These are phyloP conservation scores for Dioscorea zingiberensis DNA, from an alignment of 106 monocot species.

Conservation along the genomic window DNA sequence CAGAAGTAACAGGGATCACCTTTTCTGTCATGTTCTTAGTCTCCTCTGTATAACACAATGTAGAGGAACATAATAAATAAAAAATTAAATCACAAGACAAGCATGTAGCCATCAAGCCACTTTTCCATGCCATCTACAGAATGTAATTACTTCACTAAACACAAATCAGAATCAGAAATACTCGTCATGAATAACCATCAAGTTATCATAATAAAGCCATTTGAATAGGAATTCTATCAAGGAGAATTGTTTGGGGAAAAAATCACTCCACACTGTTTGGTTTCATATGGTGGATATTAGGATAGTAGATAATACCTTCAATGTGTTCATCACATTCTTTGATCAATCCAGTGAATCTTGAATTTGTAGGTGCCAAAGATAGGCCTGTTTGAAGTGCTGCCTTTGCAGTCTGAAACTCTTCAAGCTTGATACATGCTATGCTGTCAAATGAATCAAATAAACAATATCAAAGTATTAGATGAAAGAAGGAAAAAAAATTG, in stretches of 20 bases:
- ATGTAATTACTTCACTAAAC: no score
- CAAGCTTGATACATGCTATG: conserved; percentile 12
- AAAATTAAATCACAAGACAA: no score
- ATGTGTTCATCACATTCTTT: conserved; percentile 7
- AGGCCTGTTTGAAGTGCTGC: conserved; percentile 8
- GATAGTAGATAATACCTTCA: background rate
- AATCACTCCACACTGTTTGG: no score
- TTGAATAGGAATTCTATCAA: no score
- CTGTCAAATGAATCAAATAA: background rate
- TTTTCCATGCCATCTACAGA: no score
- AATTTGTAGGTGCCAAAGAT: background rate
- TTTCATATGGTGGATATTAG: no score
- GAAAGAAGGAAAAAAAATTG: background rate
- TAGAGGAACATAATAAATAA: no score
- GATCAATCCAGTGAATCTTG: conserved; percentile 5
- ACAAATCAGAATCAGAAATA: no score
- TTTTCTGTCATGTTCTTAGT: background rate
- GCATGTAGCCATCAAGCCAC: no score
- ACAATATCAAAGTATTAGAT: background rate
- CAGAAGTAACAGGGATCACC: background rate
- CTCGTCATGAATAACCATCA: no score
- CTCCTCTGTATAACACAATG: conserved; percentile 23
- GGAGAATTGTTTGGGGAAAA: no score
- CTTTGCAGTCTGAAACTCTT: conserved; percentile 10
- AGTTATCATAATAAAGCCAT: no score